phyloP scores from a whole-genome alignment of 73 alveolate genomes.

The Paramecium sexaurelia region DNA sequence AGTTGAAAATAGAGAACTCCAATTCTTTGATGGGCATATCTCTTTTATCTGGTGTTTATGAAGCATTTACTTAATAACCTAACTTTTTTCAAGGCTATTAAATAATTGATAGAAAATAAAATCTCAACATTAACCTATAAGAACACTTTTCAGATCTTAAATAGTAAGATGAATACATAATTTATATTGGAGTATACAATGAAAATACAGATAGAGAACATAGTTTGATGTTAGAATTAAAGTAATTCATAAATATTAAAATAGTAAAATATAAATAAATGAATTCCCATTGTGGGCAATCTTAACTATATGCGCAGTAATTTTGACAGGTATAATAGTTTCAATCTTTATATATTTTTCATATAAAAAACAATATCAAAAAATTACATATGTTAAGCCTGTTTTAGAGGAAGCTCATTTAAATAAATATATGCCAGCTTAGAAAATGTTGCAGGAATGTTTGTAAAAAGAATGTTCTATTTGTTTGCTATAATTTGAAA shows the following conservation, averaged over 20 bases:
- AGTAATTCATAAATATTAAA: background rate
- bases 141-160: background rate
- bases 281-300: constrained; percentile 5
- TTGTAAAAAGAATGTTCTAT: background rate
- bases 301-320: background rate
- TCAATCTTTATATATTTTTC: background rate
- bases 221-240: background rate
- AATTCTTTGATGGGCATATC: background rate
- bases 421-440: background rate
- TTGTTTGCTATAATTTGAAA: background rate
- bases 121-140: background rate
- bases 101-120: background rate
- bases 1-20: background rate
- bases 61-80: background rate
- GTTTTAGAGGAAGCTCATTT: background rate
- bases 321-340: background rate
- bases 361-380: background rate
- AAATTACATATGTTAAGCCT: background rate
- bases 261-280: background rate
- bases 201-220: background rate
- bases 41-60: background rate
- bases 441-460: background rate
- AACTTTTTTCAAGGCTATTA: background rate
- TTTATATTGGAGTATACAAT: background rate
- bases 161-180: background rate